Evolutionary conservation across 106 monocot genomes (phyloP).

Genomic region (Platanthera guangdongensis): DNA sequence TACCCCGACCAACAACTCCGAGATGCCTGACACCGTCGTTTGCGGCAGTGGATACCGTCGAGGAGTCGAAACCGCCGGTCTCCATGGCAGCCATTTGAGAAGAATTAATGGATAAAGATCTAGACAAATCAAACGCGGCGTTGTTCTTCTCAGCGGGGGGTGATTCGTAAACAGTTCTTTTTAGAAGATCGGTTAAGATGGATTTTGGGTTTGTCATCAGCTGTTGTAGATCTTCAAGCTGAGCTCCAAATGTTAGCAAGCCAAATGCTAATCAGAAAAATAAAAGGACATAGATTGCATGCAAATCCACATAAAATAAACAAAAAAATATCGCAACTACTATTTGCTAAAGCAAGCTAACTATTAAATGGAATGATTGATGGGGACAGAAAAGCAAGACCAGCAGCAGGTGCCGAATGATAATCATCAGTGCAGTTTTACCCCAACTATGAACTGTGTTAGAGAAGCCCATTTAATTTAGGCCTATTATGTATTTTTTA

Average conservation of each 20-base stretch:
- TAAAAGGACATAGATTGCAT: neutral
- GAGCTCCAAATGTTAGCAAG: conserved; percentile 14
- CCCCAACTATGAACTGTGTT: too few relatives aligned
- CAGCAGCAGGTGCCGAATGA: too few relatives aligned
- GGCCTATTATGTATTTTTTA: too few relatives aligned
- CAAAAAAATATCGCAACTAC: too few relatives aligned
- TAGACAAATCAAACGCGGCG: neutral
- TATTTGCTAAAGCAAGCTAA: too few relatives aligned
- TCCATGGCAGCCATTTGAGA: conserved; percentile 34
- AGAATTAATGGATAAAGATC: conserved; percentile 30
- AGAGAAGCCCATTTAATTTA: too few relatives aligned
- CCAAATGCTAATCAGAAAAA: neutral
- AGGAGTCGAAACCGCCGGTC: conserved; percentile 48
- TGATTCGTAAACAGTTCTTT: conserved; percentile 26
- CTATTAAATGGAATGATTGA: too few relatives aligned
- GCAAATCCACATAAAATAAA: too few relatives aligned
- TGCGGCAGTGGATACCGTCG: conserved; percentile 37
- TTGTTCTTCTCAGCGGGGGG: conserved; percentile 13
- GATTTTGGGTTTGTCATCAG: conserved; percentile 35
- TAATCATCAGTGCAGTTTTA: too few relatives aligned
- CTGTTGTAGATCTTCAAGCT: conserved; percentile 94
- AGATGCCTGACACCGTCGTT: conserved; percentile 49
- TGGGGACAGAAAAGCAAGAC: too few relatives aligned
- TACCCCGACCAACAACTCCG: conserved; percentile 88
- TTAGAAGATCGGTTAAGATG: conserved; percentile 43